Percentiles rank a stretch among this genome's conserved stretches.
phyloP scores from a whole-genome alignment of 179 eudicot genomes.

The Corrigiola litoralis region DNA sequence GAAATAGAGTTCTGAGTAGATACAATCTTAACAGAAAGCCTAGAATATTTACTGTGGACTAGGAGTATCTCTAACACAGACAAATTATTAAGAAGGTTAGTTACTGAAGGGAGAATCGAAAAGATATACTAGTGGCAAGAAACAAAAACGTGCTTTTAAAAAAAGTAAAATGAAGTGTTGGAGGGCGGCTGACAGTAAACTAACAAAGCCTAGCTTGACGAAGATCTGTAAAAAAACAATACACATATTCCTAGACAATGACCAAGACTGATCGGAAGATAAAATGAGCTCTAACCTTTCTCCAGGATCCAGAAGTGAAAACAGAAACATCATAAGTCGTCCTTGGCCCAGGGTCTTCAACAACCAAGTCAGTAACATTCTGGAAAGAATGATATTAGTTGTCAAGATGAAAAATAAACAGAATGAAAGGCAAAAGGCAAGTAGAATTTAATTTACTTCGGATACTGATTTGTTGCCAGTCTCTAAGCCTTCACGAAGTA shows the following conservation, averaged over 20 bases:
- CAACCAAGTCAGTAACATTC: slow-evolving; percentile 52
- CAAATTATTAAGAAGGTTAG: no score
- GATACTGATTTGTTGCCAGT: slow-evolving; percentile 48
- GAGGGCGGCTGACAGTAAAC: no score
- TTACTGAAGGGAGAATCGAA: no score
- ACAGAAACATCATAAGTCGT: slow-evolving; percentile 72
- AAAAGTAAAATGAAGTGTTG: no score
- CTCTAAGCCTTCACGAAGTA: slow-evolving; percentile 70
- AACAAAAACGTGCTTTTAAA: no score
- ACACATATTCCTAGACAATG: neutral
- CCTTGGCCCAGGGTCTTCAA: slow-evolving; percentile 56
- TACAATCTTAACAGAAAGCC: no score
- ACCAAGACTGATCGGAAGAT: neutral
- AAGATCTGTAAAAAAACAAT: no score
- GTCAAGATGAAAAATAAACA: slow-evolving; percentile 11
- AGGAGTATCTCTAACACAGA: no score
- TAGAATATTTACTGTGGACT: no score
- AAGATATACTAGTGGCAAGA: no score
- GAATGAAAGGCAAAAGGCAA: neutral
- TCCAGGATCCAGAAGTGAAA: slow-evolving; percentile 71
- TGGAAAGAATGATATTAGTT: slow-evolving; percentile 24
- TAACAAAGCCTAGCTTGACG: no score
- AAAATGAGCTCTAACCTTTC: slow-evolving; percentile 47
- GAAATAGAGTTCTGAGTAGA: no score
- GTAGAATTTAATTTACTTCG: slow-evolving; percentile 45